Evolutionary conservation across 306 rosid species (phyloP).

Genomic region (Glycine tomentella): DNA sequence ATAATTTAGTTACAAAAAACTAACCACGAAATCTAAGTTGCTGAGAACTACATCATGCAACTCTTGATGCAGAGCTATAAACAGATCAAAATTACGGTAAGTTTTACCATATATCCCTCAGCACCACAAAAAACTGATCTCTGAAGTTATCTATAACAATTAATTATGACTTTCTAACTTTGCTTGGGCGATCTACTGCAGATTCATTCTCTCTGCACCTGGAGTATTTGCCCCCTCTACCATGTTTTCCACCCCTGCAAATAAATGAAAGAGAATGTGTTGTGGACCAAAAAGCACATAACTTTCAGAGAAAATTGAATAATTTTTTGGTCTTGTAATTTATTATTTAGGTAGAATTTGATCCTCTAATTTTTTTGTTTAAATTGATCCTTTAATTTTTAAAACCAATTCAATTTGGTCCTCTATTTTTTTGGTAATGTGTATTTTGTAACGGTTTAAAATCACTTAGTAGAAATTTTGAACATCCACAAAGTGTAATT

Average conservation of each 20-base stretch:
- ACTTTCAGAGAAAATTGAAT: no score
- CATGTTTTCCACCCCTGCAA: slow-evolving; percentile 74
- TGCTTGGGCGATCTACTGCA: slow-evolving; percentile 61
- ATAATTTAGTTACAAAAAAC: background rate
- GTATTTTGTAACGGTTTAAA: no score
- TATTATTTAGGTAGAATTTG: no score
- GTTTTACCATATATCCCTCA: background rate
- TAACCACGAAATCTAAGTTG: background rate
- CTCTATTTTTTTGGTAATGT: no score
- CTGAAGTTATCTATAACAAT: background rate
- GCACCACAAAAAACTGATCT: background rate
- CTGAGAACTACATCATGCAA: slow-evolving; percentile 33
- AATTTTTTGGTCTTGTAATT: no score
- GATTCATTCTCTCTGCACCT: slow-evolving; percentile 69
- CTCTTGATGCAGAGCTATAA: slow-evolving; percentile 16
- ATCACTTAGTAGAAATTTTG: no score
- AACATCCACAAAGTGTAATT: no score
- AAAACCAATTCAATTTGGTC: no score
- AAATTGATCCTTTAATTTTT: no score
- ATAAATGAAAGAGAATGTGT: background rate
- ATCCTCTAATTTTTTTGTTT: no score
- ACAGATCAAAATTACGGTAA: slow-evolving; percentile 13
- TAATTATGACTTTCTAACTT: slow-evolving; percentile 56
- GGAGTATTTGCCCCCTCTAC: slow-evolving; percentile 67
- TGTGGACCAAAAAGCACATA: background rate